These are phyloP conservation scores for Podaxis mareebaensis DNA, from an alignment of 768 basidiomycete species.

Conservation along the genomic window DNA sequence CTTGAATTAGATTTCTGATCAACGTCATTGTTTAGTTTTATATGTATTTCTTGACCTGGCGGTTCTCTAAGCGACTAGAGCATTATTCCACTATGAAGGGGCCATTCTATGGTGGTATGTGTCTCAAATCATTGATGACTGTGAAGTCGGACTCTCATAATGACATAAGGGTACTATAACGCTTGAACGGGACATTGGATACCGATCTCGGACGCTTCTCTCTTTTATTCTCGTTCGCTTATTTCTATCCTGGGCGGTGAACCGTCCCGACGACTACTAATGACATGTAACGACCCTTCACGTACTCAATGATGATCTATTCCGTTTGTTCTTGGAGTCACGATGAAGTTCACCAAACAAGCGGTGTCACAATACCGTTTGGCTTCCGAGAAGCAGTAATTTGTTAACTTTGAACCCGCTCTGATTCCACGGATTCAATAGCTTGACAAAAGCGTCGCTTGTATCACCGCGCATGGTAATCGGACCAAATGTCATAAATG, in stretches of 20 bases:
- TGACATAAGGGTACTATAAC: conserved; percentile 49
- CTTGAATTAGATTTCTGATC: conserved; percentile 20
- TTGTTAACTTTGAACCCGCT: conserved; percentile 9
- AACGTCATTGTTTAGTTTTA: conserved; percentile 51
- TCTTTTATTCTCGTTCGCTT: conserved; percentile 31
- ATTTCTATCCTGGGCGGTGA: conserved; percentile 16
- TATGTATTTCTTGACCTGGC: conserved; percentile 77
- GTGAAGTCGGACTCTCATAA: conserved; percentile 25
- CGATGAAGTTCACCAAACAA: conserved; percentile 4
- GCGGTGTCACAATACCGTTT: conserved; percentile 12
- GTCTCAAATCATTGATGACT: conserved; percentile 18
- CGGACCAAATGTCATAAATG: conserved; percentile 22
- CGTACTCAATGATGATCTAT: conserved; percentile 14
- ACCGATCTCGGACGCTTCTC: conserved; percentile 22
- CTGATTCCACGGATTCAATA: conserved; percentile 15
- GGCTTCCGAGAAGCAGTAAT: conserved; percentile 8
- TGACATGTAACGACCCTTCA: conserved; percentile 14
- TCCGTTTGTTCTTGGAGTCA: conserved; percentile 2
- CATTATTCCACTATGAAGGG: conserved; percentile 68
- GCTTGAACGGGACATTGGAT: conserved; percentile 33
- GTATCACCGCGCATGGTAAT: conserved; percentile 24
- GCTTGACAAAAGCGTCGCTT: conserved; percentile 3
- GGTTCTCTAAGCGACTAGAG: conserved; percentile 69
- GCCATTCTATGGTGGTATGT: conserved; percentile 57
- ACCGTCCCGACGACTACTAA: conserved; percentile 14